Evolutionary conservation across 768 basidiomycete genomes (phyloP).

Genomic region (Leccinum variicolor): DNA sequence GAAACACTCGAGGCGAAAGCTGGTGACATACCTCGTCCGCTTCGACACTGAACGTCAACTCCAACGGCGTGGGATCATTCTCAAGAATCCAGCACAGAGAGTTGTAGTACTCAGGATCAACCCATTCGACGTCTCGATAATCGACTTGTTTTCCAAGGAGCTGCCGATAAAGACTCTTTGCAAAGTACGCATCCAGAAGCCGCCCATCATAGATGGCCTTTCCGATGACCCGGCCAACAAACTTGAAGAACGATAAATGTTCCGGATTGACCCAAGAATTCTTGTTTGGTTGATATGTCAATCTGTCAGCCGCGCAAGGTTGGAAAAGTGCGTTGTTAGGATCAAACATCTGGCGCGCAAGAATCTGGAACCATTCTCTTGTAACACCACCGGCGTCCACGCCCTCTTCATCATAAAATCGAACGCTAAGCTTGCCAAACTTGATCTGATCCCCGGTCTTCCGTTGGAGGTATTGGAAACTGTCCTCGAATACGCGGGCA

Average conservation of each 20-base stretch:
- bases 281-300: constrained; percentile 96
- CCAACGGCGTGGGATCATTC: constrained; percentile 84
- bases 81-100: constrained; percentile 98
- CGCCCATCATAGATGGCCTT: constrained; percentile 98
- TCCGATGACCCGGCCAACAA: constrained; percentile 95
- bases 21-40: constrained; percentile 69
- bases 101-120: constrained; percentile 98
- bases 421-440: constrained; percentile 93
- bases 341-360: constrained; percentile 98
- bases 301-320: constrained; percentile 91
- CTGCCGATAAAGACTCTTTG: constrained; percentile 93
- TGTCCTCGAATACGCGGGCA: constrained; percentile 94
- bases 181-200: constrained; percentile 96
- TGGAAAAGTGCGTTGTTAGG: constrained; percentile 98
- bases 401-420: constrained; percentile 96
- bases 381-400: constrained; percentile 99
- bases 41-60: constrained; percentile 93
- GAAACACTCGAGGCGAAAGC: not conserved
- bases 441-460: constrained; percentile 96
- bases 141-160: constrained; percentile 92
- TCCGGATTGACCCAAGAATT: constrained; percentile 94
- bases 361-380: constrained; percentile 97
- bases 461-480: constrained; percentile 87
- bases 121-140: constrained; percentile 94
- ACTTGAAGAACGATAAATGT: constrained; percentile 97